These are phyloP conservation scores for Chaetothyriales sp. DNA, from an alignment of 2,329 filamentous ascomycete species.

Conservation along the genomic window DNA sequence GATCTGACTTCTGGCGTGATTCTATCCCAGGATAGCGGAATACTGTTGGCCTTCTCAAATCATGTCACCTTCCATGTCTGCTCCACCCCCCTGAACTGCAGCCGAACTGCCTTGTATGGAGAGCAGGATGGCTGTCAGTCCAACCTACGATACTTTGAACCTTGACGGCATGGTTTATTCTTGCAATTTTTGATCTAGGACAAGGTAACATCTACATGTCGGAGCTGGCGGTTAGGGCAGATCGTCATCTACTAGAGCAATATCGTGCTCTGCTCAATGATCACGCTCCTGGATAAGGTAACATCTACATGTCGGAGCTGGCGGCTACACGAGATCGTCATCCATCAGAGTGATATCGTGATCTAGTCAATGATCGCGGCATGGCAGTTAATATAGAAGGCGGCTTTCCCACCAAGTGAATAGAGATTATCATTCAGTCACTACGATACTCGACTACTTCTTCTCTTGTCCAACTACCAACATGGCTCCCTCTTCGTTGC, in stretches of 20 bases:
- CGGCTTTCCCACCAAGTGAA: too few species aligned
- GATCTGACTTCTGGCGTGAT: not conserved
- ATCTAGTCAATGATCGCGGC: not conserved
- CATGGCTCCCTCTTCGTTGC: slow-evolving; percentile 6
- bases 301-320: not conserved
- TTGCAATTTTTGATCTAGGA: not conserved
- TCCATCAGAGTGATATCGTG: not conserved
- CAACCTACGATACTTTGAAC: not conserved
- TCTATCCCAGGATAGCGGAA: not conserved
- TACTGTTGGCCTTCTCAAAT: not conserved
- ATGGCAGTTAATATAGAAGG: not conserved
- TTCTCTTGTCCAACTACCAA: not conserved
- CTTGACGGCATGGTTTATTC: not conserved
- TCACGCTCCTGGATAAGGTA: not conserved
- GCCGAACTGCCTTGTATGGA: not conserved
- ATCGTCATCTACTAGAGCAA: not conserved
- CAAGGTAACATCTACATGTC: not conserved
- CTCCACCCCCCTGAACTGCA: not conserved
- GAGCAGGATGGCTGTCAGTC: not conserved
- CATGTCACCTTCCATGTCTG: not conserved
- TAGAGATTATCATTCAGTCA: too few species aligned
- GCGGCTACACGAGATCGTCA: not conserved
- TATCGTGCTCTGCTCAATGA: too few species aligned
- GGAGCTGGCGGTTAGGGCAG: not conserved
- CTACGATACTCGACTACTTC: too few species aligned